Base-by-base conservation (phyloP, 257 asterid species). In the Scutellaria minor region DNA sequence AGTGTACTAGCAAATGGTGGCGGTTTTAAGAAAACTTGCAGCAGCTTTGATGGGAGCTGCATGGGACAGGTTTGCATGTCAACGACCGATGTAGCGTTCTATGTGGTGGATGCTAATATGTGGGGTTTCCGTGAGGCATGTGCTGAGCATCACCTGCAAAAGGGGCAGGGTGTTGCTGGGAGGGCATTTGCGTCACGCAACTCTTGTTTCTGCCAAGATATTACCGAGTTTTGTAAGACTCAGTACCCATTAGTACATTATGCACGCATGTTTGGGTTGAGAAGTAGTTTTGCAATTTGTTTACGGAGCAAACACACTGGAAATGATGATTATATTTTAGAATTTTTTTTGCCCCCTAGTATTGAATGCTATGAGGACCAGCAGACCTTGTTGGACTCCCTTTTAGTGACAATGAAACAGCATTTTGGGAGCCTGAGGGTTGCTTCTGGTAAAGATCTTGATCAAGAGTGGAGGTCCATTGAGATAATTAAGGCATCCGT, bases 111-210 rank as follows among this genome's bases (percentile, higher is more conserved):
- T 65, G 91, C 97, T 46, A 92, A 83, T 74, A 81, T 82, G 83
- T 90, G 97, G 96, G 95, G 98, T 64, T 93, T 93, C 76, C 91
- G 89, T 0, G 96, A 86, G 66, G 98, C 98, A 22, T 93, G 97
- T 71, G 90, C 88, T 1, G 98, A 93, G 82, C 98, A 93, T 73
- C 97, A 93, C 83, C 78, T 93, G 70, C 95, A 87, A 66, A 87
- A 82, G 82, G 97, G 98, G 39, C 98, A 93, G 82, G 97, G 98
- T 64, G 95, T 90, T 80, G 84, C 90, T 40, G 98, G 97, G 70
- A 83, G 85, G 84, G 96, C 98, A 11, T 93, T 87, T 77, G 88
- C 82, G 2, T 88, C 90, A 3, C 87, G 60, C 18, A 80, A 82
- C 14, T 71, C 87, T 0, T 89, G 92, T 63, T 93, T 89, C 79